A percentile compares a stretch with the other conserved stretches of the same genome.
Evolutionary conservation across 192 early-diverging fungal genomes (phyloP).

Genomic region (Backusella tarrabulga): DNA sequence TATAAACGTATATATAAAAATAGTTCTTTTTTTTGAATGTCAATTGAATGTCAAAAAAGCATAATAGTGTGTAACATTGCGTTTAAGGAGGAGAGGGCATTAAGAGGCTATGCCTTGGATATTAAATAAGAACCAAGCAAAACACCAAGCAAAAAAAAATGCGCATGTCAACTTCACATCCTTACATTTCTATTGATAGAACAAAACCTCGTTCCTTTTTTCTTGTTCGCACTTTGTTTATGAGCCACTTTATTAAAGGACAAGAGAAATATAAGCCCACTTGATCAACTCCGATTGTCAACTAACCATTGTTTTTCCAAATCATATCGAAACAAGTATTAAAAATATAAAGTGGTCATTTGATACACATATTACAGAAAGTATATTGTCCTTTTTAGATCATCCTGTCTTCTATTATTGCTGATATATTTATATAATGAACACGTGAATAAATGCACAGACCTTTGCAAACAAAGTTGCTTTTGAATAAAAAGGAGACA

Average conservation of each 20-base stretch:
- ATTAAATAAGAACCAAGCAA: not conserved
- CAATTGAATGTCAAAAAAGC: constrained; percentile 5
- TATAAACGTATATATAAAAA: not conserved
- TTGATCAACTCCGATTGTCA: not conserved
- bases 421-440: not conserved
- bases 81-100: not conserved
- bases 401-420: not conserved
- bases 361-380: not conserved
- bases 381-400: not conserved
- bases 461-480: not conserved
- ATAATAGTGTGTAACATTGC: not conserved
- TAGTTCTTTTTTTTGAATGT: not conserved
- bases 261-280: not conserved
- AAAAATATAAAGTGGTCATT: not conserved
- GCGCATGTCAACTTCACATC: not conserved
- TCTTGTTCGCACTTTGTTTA: not conserved
- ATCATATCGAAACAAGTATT: not conserved
- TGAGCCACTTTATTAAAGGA: not conserved
- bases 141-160: not conserved
- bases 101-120: not conserved
- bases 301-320: not conserved
- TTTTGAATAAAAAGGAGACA: not conserved
- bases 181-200: not conserved
- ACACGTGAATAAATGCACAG: not conserved
- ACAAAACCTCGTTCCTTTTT: not conserved